Base-by-base conservation (phyloP, 164 flowering plant genomes). In the Tinospora cordifolia region DNA sequence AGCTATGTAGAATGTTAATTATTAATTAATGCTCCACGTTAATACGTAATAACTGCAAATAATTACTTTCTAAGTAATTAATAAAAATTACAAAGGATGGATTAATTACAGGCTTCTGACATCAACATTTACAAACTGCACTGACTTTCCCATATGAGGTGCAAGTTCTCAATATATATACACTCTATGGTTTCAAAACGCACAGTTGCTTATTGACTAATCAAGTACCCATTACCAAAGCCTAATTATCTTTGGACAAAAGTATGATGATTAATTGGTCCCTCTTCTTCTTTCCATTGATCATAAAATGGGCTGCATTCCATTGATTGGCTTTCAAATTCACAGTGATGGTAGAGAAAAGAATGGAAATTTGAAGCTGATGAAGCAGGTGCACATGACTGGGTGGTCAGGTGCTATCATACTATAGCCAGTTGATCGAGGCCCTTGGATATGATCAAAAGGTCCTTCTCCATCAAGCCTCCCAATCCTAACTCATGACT, bases 331-430 rank as follows among this genome's bases (percentile, higher is more conserved):
- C 22, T 54, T 54, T 19, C 60, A 54, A 2, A 54, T 8, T 54
- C 6, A 54, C 60, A 3, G 7, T 54, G 60, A 54, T 17, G 24
- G 22, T 51, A 3, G 47, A 5, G 47, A 9, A 44, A 44, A 44
- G 47, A 17, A 54, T 54, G 60, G 21, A 22, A 54, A 3, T 54
- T 21, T 6, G 60, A 54, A 54, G 24, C 24, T 54, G 10, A 54
- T 54, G 21, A 8, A 54, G 36, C 36, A 21, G 60, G 60, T 54
- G 60, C 60, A 54, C 60, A 54, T 54, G 24, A 54, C 24, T 54
- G 60, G 60, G 60, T 54, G n/a, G 60, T n/a, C 60, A 54, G 60
- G 60, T 54, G 60, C 24, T 54, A 17, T 54, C 60, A 54, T 54
- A n/a, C 24, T 54, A 44, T 11, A 14, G 47, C 47, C 0, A 30